A percentile compares a stretch with the other conserved stretches of the same genome.
phyloP scores from a whole-genome alignment of 2,329 filamentous ascomycete species.

The Fusarium sp. region DNA sequence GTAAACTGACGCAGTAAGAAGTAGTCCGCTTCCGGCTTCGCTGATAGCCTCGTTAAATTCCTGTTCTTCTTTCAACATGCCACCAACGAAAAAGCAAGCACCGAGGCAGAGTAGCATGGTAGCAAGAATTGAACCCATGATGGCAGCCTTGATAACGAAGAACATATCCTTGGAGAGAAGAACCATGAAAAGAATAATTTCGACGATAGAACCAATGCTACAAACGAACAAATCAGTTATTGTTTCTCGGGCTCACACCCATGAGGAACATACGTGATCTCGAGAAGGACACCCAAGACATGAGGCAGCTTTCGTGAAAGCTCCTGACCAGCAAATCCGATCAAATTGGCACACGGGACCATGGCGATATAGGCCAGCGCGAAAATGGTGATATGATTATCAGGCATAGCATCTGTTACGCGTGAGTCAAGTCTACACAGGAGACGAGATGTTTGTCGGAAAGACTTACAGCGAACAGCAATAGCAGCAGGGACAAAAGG shows the following conservation, averaged over 20 bases:
- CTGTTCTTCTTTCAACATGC: slow-evolving; percentile 73
- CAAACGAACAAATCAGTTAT: neutral
- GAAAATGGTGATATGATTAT: slow-evolving; percentile 58
- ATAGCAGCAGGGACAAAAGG: slow-evolving; percentile 61
- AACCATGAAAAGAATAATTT: slow-evolving; percentile 85
- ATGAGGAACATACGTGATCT: slow-evolving; percentile 61
- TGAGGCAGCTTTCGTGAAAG: slow-evolving; percentile 81
- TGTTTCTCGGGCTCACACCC: too few relatives aligned
- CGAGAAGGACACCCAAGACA: slow-evolving; percentile 71
- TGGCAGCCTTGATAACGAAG: slow-evolving; percentile 83
- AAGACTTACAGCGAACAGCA: slow-evolving; percentile 52
- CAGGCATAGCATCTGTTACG: slow-evolving; percentile 48
- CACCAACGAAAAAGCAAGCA: slow-evolving; percentile 81
- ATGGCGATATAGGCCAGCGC: slow-evolving; percentile 61
- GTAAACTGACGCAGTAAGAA: slow-evolving; percentile 77
- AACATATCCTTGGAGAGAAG: slow-evolving; percentile 68
- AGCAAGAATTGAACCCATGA: slow-evolving; percentile 83
- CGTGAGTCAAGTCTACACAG: slow-evolving; percentile 4
- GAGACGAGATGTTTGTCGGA: neutral
- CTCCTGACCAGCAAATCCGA: slow-evolving; percentile 70
- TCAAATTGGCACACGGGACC: slow-evolving; percentile 62
- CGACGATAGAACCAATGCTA: slow-evolving; percentile 77
- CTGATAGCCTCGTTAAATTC: slow-evolving; percentile 79
- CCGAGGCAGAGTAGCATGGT: slow-evolving; percentile 85
- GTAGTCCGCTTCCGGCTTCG: slow-evolving; percentile 80